Evolutionary conservation across 768 basidiomycete genomes (phyloP).

Genomic region (Leccinum rimulosum): DNA sequence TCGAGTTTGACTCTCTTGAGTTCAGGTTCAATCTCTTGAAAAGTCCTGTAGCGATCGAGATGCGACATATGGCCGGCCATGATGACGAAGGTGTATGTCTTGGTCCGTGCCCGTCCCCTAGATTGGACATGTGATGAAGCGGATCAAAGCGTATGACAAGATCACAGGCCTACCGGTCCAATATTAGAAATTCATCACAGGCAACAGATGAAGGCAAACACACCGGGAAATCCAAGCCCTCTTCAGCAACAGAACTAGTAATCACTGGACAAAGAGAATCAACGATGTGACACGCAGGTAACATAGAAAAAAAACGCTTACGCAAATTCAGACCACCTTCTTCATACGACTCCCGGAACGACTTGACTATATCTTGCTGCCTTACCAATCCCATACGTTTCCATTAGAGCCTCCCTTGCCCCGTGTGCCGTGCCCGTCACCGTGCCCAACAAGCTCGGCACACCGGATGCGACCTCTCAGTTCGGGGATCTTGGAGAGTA

Average conservation of each 20-base stretch:
- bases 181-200: background rate
- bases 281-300: background rate
- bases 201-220: conserved; percentile 18
- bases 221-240: conserved; percentile 88
- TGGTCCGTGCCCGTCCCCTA: conserved; percentile 79
- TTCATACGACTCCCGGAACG: conserved; percentile 68
- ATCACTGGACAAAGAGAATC: conserved; percentile 46
- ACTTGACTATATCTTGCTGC: conserved; percentile 58
- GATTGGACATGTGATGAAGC: conserved; percentile 85
- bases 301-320: conserved; percentile 36
- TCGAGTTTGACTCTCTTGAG: conserved; percentile 53
- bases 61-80: conserved; percentile 66
- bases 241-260: conserved; percentile 87
- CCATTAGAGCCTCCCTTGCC: conserved; percentile 16
- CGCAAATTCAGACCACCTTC: conserved; percentile 64
- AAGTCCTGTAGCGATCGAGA: conserved; percentile 54
- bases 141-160: conserved; percentile 84
- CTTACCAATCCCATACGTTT: conserved; percentile 41
- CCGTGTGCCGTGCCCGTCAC: conserved; percentile 35
- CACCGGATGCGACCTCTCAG: conserved; percentile 56
- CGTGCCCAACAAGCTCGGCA: conserved; percentile 71
- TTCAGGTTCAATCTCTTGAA: conserved; percentile 61
- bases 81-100: conserved; percentile 73
- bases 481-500: conserved; percentile 60
- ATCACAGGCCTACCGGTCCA: conserved; percentile 69